phyloP scores from a whole-genome alignment of 192 early-diverging fungal species.

The Pecoramyces ruminantium region DNA sequence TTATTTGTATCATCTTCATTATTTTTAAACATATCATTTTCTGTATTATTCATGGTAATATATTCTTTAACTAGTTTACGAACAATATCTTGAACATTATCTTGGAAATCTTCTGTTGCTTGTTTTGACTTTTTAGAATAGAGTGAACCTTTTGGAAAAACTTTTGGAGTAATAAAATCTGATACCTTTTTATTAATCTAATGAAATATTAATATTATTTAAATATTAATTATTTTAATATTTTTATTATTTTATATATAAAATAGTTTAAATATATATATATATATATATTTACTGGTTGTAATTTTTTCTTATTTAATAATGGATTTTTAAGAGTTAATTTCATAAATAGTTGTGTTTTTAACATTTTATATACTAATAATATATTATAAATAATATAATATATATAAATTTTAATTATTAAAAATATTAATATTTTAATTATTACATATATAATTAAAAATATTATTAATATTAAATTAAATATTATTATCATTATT shows the following conservation, averaged over 20 bases:
- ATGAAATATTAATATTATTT: neutral
- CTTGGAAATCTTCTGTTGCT: slow-evolving; percentile 25
- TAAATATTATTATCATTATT: too few species aligned
- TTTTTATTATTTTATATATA: neutral
- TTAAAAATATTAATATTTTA: too few species aligned
- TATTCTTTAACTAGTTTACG: slow-evolving; percentile 28
- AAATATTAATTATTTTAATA: neutral
- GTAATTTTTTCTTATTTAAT: slow-evolving; percentile 34
- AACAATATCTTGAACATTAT: slow-evolving; percentile 27
- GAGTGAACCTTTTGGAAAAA: slow-evolving; percentile 16
- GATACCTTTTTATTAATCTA: slow-evolving; percentile 33
- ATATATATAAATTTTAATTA: too few species aligned
- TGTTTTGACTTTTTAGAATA: slow-evolving; percentile 23
- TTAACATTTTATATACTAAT: neutral
- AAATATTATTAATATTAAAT: too few species aligned
- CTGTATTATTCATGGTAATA: neutral
- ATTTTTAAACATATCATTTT: neutral
- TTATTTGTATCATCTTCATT: neutral
- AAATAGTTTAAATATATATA: neutral
- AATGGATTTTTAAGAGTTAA: slow-evolving; percentile 20
- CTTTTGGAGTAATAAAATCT: slow-evolving; percentile 30
- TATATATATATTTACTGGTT: slow-evolving; percentile 17
- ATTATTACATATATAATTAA: too few species aligned
- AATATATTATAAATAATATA: too few species aligned
- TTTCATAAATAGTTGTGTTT: neutral